Evolutionary conservation across 495 filamentous ascomycete genomes (phyloP), one percentile per base, ranked within the genome.

Genomic region (Entonaema liquescens): DNA sequence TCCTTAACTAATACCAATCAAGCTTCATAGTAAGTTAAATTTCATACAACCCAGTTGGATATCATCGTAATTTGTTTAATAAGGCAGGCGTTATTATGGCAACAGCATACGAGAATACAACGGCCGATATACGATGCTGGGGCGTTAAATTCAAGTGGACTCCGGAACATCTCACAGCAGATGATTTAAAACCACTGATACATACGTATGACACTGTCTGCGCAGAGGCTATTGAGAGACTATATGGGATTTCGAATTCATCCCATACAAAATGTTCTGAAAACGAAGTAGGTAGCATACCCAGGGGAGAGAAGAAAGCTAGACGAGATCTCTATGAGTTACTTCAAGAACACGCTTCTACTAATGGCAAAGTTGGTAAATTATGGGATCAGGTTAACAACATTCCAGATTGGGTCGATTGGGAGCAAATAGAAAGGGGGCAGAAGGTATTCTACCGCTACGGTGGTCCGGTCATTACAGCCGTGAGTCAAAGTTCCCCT

Each of bases 371-470:
- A 57, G 81, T 94, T 31, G 70, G 79, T 8, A 72, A 84, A 33
- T 75, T 96, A 5, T 94, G 92, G 92, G 75, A 67, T 0, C 84
- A 95, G 73, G 81, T 92, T 55, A 90, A 89, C 70, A 89, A 86
- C 1, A 78, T 93, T 19, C 93, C 92, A 0, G 79, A 83, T 13
- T 96, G 92, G 92, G 93, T 96, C 1, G 88, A 93, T 76, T 95
- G 91, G 92, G 83, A 85, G 9, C 91, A 93, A 74, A 90, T 97
- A 68, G 79, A 85, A 67, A 79, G 91, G 72, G 91, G 88, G 0
- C 91, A 93, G 75, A 82, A 87, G 25, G 84, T 90, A 0, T 91
- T 90, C 72, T 91, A 89, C 74, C 87, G 93, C 19, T 95, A 95
- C 75, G 90, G 88, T 21, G 88, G 86, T 17, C 86, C 90, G 3